Conservation (phyloP, 164 flowering plant genomes). For the Dillenia turbinata region DNA sequence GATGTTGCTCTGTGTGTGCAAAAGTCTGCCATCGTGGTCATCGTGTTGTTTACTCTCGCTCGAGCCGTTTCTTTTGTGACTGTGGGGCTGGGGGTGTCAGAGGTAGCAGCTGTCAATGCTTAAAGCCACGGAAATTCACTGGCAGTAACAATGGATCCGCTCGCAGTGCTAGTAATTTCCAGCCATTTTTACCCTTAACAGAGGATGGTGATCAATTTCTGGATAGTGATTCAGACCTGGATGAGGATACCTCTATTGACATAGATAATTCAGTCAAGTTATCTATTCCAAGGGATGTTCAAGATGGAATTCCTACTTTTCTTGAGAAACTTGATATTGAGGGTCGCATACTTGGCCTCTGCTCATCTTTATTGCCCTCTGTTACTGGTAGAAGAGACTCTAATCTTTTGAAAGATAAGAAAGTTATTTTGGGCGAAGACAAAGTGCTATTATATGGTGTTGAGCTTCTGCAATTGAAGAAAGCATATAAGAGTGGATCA, state of each 20-base stretch:
- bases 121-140: slow-evolving; percentile 87
- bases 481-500: slow-evolving; percentile 96
- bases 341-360: slow-evolving; percentile 59
- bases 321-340: slow-evolving; percentile 79
- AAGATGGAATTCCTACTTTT: slow-evolving; percentile 43
- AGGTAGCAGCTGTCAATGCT: slow-evolving; percentile 92
- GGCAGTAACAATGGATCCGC: slow-evolving; percentile 43
- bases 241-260: slow-evolving; percentile 63
- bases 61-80: slow-evolving; percentile 96
- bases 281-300: slow-evolving; percentile 67
- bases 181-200: slow-evolving; percentile 57
- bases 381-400: slow-evolving; percentile 59
- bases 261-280: slow-evolving; percentile 52
- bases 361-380: slow-evolving; percentile 59
- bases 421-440: slow-evolving; percentile 57
- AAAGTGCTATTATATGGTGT: slow-evolving; percentile 57
- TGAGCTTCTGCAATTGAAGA: slow-evolving; percentile 87
- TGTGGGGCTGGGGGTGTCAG: slow-evolving; percentile 99
- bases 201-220: slow-evolving; percentile 79
- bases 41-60: slow-evolving; percentile 98
- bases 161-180: slow-evolving; percentile 49
- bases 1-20: slow-evolving; percentile 99
- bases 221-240: slow-evolving; percentile 89
- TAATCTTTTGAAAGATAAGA: slow-evolving; percentile 56
- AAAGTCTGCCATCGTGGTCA: slow-evolving; percentile 99